phyloP scores from a whole-genome alignment of 208 protist genomes.

The Leishmania turanica region DNA sequence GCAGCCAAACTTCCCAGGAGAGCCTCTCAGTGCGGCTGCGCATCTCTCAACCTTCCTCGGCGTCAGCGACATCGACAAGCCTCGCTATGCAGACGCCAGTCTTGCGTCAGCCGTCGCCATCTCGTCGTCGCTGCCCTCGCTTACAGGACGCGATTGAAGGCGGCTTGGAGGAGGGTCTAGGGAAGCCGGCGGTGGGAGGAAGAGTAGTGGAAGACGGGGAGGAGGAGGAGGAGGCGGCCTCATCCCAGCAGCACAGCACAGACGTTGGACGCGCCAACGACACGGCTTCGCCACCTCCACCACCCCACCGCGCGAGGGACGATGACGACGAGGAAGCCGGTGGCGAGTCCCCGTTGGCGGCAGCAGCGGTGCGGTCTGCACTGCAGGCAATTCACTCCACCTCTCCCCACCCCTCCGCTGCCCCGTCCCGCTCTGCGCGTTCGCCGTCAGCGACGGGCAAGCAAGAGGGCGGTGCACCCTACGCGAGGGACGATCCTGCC shows the following conservation, averaged over 20 bases:
- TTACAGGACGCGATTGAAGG: not conserved
- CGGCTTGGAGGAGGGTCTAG: not conserved
- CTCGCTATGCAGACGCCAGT: not conserved
- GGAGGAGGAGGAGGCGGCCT: slow-evolving; percentile 22
- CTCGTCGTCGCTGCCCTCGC: not conserved
- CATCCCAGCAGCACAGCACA: slow-evolving; percentile 20
- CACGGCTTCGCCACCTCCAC: not conserved
- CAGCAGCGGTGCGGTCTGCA: slow-evolving; percentile 13
- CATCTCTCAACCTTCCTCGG: not conserved
- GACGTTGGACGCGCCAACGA: not conserved
- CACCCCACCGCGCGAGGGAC: not conserved
- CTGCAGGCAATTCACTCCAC: slow-evolving; percentile 15
- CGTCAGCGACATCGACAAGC: slow-evolving; percentile 2
- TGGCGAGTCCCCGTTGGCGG: slow-evolving; percentile 20
- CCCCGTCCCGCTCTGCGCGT: not conserved
- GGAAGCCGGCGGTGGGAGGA: not conserved
- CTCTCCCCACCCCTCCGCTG: slow-evolving; percentile 3
- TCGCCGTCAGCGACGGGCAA: not conserved
- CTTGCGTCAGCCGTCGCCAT: not conserved
- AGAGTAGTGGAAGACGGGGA: slow-evolving; percentile 6
- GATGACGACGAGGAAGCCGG: slow-evolving; percentile 33
- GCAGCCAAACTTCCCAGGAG: slow-evolving; percentile 1
- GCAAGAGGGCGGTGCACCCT: not conserved
- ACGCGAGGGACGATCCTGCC: not conserved
- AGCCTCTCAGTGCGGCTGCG: not conserved